phyloP scores from a whole-genome alignment of 305 asterid genomes.

The Fraxinus paxiana region DNA sequence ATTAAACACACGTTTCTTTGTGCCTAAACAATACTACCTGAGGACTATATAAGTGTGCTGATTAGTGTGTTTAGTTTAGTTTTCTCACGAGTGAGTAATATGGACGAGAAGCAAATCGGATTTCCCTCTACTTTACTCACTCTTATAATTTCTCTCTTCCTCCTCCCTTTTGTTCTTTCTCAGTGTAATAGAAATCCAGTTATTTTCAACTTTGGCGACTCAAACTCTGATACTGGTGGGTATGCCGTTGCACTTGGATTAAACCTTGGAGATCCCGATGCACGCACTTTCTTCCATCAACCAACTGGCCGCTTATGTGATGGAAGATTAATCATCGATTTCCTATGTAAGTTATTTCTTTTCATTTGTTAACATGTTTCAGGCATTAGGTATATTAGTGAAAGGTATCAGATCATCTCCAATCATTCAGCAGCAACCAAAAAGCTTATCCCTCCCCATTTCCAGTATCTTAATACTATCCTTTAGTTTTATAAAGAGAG shows the following conservation, averaged over 20 bases:
- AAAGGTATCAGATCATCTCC: neutral
- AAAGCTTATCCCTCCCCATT: neutral
- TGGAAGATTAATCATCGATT: constrained; percentile 49
- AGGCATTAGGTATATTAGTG: neutral
- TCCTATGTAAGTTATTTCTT: constrained; percentile 32
- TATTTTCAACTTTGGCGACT: constrained; percentile 55
- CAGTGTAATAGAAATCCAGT: constrained; percentile 36
- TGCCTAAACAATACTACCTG: neutral
- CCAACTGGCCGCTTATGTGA: constrained; percentile 44
- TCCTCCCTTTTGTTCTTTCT: constrained; percentile 22
- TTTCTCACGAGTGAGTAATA: neutral
- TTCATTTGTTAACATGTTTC: neutral
- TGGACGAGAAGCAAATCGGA: neutral
- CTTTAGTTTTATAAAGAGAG: neutral
- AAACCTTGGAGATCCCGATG: constrained; percentile 36
- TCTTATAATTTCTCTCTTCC: constrained; percentile 3
- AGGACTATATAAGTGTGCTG: neutral
- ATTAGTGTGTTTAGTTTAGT: neutral
- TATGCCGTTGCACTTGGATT: constrained; percentile 38
- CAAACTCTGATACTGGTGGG: constrained; percentile 60
- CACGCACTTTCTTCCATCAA: constrained; percentile 42
- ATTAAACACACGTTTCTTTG: neutral
- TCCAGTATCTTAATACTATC: neutral
- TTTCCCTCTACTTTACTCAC: neutral
- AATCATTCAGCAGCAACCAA: neutral